These are phyloP conservation scores for Themeda triandra DNA, from an alignment of 176 grass and related monocot species.

Conservation along the genomic window DNA sequence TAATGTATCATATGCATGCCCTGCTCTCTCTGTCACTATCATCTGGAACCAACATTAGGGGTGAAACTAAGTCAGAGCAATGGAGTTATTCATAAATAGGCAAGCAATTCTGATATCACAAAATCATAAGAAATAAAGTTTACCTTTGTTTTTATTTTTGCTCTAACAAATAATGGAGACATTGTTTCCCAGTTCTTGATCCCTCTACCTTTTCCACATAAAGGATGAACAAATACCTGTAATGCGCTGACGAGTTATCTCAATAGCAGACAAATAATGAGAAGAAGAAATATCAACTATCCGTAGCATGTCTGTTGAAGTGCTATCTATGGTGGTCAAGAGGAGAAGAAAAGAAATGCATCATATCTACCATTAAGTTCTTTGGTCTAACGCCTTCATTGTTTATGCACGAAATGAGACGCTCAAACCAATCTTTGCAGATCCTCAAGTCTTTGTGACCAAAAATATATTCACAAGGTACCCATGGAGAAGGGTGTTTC, in stretches of 20 bases:
- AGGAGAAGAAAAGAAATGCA: not conserved
- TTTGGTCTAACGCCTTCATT: constrained; percentile 60
- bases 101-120: not conserved
- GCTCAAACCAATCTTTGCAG: constrained; percentile 72
- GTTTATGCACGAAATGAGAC: constrained; percentile 39
- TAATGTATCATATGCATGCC: constrained; percentile 76
- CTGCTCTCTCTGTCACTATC: constrained; percentile 73
- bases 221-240: constrained; percentile 93
- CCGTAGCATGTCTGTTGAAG: not conserved
- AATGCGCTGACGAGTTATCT: constrained; percentile 6
- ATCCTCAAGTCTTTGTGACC: constrained; percentile 57
- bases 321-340: not conserved
- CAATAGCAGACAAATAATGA: constrained; percentile 1
- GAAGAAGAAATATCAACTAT: not conserved
- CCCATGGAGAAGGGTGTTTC: constrained; percentile 55
- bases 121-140: constrained; percentile 17
- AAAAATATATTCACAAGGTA: constrained; percentile 78
- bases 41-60: constrained; percentile 56
- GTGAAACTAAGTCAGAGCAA: constrained; percentile 6
- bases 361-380: constrained; percentile 69
- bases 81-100: not conserved
- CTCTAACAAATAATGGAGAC: constrained; percentile 69
- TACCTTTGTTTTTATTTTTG: constrained; percentile 84
- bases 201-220: constrained; percentile 89
- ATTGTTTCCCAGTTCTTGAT: constrained; percentile 69